phyloP scores from a whole-genome alignment of 2,329 filamentous ascomycete species.

The Pseudogymnoascus sp. region DNA sequence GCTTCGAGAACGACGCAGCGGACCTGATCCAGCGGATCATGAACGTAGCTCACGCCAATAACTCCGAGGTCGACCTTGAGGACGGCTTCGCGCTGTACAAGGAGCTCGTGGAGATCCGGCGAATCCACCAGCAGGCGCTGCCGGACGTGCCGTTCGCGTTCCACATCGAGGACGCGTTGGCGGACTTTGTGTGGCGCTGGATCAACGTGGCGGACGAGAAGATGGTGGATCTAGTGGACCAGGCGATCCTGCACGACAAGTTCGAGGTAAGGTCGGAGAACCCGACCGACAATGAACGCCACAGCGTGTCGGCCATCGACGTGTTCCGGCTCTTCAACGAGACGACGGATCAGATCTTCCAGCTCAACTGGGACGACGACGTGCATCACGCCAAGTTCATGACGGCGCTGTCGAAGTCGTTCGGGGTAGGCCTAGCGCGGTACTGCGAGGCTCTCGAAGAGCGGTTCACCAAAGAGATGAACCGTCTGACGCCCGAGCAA shows the following conservation, averaged over 20 bases:
- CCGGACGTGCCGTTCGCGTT: conserved; percentile 72
- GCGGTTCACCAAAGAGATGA: conserved; percentile 85
- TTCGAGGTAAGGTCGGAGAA: conserved; percentile 67
- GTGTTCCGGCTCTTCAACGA: conserved; percentile 92
- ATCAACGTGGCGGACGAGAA: conserved; percentile 71
- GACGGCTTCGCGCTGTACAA: conserved; percentile 93
- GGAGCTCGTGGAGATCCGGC: conserved; percentile 75
- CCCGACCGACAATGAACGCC: conserved; percentile 68
- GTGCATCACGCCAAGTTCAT: conserved; percentile 94
- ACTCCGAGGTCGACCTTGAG: conserved; percentile 71
- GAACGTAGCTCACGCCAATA: conserved; percentile 57
- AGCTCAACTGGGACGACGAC: conserved; percentile 87
- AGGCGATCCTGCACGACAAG: conserved; percentile 81
- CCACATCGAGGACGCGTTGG: conserved; percentile 74
- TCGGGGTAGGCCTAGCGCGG: conserved; percentile 70
- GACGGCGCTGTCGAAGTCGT: conserved; percentile 80
- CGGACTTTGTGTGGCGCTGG: conserved; percentile 95
- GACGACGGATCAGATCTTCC: conserved; percentile 75
- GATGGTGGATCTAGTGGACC: conserved; percentile 75
- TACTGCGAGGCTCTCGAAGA: conserved; percentile 91
- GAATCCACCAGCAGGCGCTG: conserved; percentile 68
- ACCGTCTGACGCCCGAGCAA: conserved; percentile 80
- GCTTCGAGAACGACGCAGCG: conserved; percentile 80
- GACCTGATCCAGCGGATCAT: conserved; percentile 79
- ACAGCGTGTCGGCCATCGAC: conserved; percentile 89